These are phyloP conservation scores for Aureobasidium sp. DNA, from an alignment of 2,329 filamentous ascomycete genomes.

Conservation along the genomic window DNA sequence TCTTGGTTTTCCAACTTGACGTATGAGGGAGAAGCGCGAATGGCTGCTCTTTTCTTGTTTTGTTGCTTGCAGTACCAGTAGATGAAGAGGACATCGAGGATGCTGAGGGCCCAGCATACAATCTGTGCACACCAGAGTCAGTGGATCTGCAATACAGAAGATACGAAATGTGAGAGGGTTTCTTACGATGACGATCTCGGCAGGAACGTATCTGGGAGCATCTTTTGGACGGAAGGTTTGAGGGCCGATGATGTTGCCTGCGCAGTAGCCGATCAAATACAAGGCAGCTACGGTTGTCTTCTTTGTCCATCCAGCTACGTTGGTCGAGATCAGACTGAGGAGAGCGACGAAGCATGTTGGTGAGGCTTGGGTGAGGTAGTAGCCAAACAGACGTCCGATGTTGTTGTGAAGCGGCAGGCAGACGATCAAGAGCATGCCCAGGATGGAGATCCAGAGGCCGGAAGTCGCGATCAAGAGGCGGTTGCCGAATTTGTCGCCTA, in stretches of 20 bases:
- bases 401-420: constrained; percentile 50
- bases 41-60: constrained; percentile 50
- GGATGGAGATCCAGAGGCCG: constrained; percentile 44
- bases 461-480: constrained; percentile 47
- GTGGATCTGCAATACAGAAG: not conserved
- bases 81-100: constrained; percentile 51
- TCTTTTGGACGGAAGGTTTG: constrained; percentile 50
- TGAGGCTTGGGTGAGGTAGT: constrained; percentile 54
- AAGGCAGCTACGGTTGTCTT: constrained; percentile 50
- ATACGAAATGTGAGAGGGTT: not conserved
- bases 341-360: constrained; percentile 56
- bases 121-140: constrained; percentile 24
- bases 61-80: constrained; percentile 51
- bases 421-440: constrained; percentile 57
- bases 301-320: constrained; percentile 51
- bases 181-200: constrained; percentile 45
- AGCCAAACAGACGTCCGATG: constrained; percentile 53
- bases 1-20: constrained; percentile 57
- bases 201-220: constrained; percentile 52
- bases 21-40: constrained; percentile 48
- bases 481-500: constrained; percentile 49
- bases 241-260: constrained; percentile 49
- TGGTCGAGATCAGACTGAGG: constrained; percentile 54
- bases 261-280: constrained; percentile 44
- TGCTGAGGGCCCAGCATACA: constrained; percentile 46